Base-by-base conservation (phyloP, 2,329 filamentous ascomycete species). In the Diplodia seriata region DNA sequence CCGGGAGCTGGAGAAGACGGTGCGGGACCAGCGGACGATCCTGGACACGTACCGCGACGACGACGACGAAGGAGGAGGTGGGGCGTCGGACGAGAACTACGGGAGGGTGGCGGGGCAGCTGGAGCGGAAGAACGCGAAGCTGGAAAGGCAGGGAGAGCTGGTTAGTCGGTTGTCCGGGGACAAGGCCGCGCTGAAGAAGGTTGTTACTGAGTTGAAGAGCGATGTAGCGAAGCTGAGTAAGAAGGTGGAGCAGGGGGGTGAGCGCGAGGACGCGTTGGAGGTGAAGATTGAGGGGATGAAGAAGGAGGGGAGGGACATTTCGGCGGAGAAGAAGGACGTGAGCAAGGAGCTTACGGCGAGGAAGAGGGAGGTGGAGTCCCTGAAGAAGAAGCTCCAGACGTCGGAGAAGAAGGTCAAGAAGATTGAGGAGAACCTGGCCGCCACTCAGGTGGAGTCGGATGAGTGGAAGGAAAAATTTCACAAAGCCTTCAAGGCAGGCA, bases 361-460 rank as follows among this genome's bases (percentile, higher is more conserved):
- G 15, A 61, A 20, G 18, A 49, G 43, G 0, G 38, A 47, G 15
- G 56, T 26, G 0, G 56, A 61, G 12, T 33, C 40, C 12, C 20
- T 51, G 2, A 38, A 11, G 2, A 51, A 51, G 6, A 63, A 51
- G 31, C n/a, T 51, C 0, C n/a, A 51, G 15, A 11, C 29, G 3
- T 2, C 47, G 2, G 59, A 63, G 29, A 38, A 51, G 14, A 51
- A 38, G 6, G 1, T 63, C 0, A 12, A 20, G 6, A 61, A 33
- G 18, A 12, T 0, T 0, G 12, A 33, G 2, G 26, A 49, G 23
- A 38, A 51, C 5, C 2, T 51, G 18, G n/a, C 3, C 3, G 31
- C 15, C 5, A 1, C 20, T 14, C 15, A 49, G 4, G 15, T 33
- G 4, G 2, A 23, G 2, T 1, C 18, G 0, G 11, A 3, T 0